Evolutionary conservation across 345 rosid genomes (phyloP), one percentile per base, ranked within the genome.

Genomic region (Pugionium cornutum): DNA sequence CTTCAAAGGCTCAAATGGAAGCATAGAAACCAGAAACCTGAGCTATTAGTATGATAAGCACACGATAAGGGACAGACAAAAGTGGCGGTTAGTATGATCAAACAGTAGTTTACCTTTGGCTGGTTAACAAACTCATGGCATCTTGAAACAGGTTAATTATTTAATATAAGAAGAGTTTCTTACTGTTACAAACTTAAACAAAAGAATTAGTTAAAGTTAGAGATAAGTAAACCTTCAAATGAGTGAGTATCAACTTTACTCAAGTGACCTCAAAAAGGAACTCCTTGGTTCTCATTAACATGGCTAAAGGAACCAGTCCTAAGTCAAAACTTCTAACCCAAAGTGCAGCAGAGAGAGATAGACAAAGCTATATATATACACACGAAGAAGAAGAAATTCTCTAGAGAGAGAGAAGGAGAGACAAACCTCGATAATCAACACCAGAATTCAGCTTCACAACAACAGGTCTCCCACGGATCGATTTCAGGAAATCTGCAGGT

Each of bases 371-470:
- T 2, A 65, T 9, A 29, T 18, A 34, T 11, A 49, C 43, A 47
- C 11, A 35, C 1, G 6, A 48, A 48, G 53, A 59, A 45, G 52
- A 30, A 35, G 9, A 28, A 2, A n/a, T 37, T 10, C 18, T 18
- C 18, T 18, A 18, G 18, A 18, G 36, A 49, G n/a, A 45, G 4
- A 53, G 44, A 53, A 6, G 47, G 44, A 46, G 72, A 35, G 57
- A 69, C 64, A 18, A 0, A 86, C 96, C 98, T 80, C 97, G 72
- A 67, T 92, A 92, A 76, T 89, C 97, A 37, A 88, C 96, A 55
- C 98, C 97, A 49, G 96, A 92, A 67, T 92, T 90, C 26, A 94
- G 80, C 67, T 94, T 94, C 2, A 94, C 97, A 7, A 94, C 99
- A 59, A 94, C 97, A 0, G 95, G 96, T 31, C 89, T 80, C 11